Evolutionary conservation across 331 rosid genomes (phyloP).

Genomic region (Cydonia oblonga): DNA sequence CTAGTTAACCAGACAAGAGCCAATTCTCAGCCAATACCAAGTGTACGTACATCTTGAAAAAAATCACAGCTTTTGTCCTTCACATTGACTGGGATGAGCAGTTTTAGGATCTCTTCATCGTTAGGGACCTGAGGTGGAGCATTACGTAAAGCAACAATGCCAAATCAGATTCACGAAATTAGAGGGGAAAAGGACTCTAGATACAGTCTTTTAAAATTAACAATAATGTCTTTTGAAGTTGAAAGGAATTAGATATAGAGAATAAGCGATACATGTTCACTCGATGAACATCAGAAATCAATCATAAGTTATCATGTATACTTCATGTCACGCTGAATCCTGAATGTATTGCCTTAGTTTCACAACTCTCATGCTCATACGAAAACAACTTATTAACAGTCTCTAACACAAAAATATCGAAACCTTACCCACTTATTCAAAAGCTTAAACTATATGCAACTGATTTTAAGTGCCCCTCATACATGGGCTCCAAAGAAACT

Average conservation of each 20-base stretch:
- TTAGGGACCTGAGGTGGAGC: slow-evolving; percentile 35
- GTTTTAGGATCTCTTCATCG: slow-evolving; percentile 49
- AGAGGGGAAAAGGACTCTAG: neutral
- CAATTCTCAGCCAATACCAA: slow-evolving; percentile 71
- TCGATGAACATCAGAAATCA: neutral
- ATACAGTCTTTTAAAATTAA: neutral
- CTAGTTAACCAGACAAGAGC: slow-evolving; percentile 38
- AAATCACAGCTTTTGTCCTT: slow-evolving; percentile 63
- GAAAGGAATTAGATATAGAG: neutral
- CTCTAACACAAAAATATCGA: neutral
- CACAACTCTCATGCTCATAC: neutral
- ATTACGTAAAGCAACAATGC: neutral
- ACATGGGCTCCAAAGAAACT: neutral
- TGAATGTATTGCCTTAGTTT: neutral
- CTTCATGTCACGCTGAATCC: neutral
- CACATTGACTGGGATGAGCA: slow-evolving; percentile 40
- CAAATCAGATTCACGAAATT: neutral
- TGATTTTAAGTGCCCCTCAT: neutral
- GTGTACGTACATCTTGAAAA: slow-evolving; percentile 58
- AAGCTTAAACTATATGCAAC: neutral
- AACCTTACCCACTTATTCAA: neutral
- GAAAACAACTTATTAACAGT: neutral
- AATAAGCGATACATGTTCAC: neutral
- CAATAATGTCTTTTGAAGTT: neutral
- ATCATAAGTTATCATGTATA: neutral